Percentiles rank a stretch among this genome's conserved stretches.
Conservation (phyloP, 495 filamentous ascomycete species). For the Podospora anserina region DNA sequence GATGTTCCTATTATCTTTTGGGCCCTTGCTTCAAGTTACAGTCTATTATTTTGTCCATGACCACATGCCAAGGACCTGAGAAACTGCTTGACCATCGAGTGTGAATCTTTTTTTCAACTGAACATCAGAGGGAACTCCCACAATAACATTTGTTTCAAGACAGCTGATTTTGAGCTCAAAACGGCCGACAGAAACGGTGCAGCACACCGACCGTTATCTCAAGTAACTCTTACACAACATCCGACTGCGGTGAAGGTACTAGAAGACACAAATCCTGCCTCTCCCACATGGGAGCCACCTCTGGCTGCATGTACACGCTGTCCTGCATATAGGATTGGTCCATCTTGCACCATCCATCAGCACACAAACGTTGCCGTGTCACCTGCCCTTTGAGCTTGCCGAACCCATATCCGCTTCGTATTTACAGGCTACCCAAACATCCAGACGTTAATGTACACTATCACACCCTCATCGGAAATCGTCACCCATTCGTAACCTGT, state of each 20-base stretch:
- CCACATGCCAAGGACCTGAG: too few relatives aligned
- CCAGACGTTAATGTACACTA: neutral
- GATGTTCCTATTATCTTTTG: too few relatives aligned
- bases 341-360: neutral
- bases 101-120: too few relatives aligned
- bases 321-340: neutral
- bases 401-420: neutral
- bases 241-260: neutral
- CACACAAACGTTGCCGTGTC: neutral
- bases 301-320: neutral
- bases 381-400: neutral
- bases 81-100: too few relatives aligned
- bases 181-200: neutral
- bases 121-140: too few relatives aligned
- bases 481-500: neutral
- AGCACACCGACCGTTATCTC: neutral
- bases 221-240: neutral
- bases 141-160: too few relatives aligned
- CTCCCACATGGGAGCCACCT: neutral
- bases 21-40: too few relatives aligned
- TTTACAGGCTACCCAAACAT: neutral
- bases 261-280: neutral
- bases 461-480: neutral
- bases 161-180: neutral
- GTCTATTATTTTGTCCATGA: too few relatives aligned